phyloP scores from a whole-genome alignment of 352 stramenopile genomes.

The Globisporangium paroecandrum region DNA sequence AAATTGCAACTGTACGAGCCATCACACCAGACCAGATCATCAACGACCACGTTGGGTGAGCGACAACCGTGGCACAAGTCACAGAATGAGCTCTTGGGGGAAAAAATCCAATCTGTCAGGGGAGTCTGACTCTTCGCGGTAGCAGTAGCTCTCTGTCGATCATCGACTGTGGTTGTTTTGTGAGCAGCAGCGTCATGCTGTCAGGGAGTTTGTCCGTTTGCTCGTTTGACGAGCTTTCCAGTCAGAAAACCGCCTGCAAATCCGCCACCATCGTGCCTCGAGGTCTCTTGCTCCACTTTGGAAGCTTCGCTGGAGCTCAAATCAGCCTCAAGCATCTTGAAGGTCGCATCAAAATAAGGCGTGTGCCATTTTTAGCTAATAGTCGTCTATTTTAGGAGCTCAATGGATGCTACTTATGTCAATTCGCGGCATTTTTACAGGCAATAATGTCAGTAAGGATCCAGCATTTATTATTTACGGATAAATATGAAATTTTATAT shows the following conservation, averaged over 20 bases:
- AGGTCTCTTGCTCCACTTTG: neutral
- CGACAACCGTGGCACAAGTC: neutral
- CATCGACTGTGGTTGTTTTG: neutral
- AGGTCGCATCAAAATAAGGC: neutral
- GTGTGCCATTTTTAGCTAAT: neutral
- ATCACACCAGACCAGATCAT: too few relatives aligned
- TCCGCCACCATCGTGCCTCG: slow-evolving; percentile 1
- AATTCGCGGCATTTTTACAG: neutral
- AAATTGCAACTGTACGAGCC: too few relatives aligned
- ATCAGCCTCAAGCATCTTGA: neutral
- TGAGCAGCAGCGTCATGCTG: neutral
- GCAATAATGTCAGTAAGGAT: neutral
- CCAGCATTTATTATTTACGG: neutral
- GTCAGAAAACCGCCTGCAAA: neutral
- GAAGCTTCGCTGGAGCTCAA: neutral
- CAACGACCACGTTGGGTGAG: too few relatives aligned
- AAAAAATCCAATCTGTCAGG: neutral
- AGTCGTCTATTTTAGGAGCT: neutral
- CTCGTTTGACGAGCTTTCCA: neutral
- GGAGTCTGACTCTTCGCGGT: neutral
- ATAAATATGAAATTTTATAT: neutral
- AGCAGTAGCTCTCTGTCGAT: neutral
- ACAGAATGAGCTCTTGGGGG: too few relatives aligned
- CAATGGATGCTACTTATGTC: neutral
- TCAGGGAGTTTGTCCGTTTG: neutral